Base-by-base conservation (phyloP, 2,329 filamentous ascomycete species). In the Fusarium sp. region DNA sequence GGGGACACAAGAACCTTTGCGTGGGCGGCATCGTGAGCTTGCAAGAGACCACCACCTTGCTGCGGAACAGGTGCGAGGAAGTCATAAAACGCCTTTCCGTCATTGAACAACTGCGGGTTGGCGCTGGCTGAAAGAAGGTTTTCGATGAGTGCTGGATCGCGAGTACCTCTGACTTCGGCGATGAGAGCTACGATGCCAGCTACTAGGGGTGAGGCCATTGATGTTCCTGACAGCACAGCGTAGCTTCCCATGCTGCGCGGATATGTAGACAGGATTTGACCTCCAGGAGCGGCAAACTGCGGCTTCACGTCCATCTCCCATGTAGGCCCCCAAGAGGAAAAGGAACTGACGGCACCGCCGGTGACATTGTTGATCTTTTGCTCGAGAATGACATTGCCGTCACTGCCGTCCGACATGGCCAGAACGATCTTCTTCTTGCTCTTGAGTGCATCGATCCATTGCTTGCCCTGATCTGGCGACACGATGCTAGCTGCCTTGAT, bases 251-350 rank as follows among this genome's bases (percentile, higher is more conserved):
- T 72, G 5, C 77, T 76, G 5, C 73, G 62, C 0, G 85, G 86
- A 66, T 81, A 89, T 0, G 87, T 89, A 11, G 86, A 88, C 28
- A 90, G 76, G 45, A 90, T 88, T 51, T 82, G 81, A 47, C 86
- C 86, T 36, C 88, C 87, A 4, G 86, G 84, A 2, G 85, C 80
- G n/a, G 82, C 83, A 41, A 88, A 76, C 68, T 88, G 82, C 1
- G 87, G 86, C 75, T 87, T 88, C 47, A 85, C 76, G 45, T 85
- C 82, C 66, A 87, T 79, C 71, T 90, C 87, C 75, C 83, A 89
- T 4, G 84, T 87, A 4, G 88, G 88, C 9, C 88, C 88, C 88
- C 87, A 90, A 8, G 83, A 85, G 41, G 84, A 86, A 74, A 80
- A 89, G 7, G 76, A 77, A 71, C 83, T 87, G 34, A 85, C 73